Conservation (phyloP, 345 rosid genomes). For the Eucalyptus albens region DNA sequence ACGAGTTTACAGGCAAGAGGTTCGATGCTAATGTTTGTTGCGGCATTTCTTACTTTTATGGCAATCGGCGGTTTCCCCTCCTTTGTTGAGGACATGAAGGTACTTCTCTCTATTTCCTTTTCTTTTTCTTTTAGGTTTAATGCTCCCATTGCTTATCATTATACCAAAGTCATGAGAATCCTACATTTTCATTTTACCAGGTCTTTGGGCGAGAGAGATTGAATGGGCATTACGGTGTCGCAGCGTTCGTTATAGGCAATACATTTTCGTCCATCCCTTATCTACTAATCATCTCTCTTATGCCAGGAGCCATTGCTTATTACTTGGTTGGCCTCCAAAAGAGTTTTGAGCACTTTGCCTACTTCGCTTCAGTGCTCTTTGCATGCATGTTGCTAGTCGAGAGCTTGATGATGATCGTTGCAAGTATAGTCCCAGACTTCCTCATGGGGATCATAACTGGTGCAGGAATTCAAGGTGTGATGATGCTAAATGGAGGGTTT, state of each 20-base stretch:
- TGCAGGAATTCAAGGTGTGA: neutral
- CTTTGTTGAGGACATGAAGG: constrained; percentile 55
- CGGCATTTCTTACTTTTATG: constrained; percentile 45
- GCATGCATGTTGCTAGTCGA: neutral
- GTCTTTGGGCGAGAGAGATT: constrained; percentile 38
- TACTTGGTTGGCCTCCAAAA: neutral
- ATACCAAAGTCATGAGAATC: neutral
- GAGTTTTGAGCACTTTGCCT: constrained; percentile 16
- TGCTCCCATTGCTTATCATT: neutral
- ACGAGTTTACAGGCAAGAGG: constrained; percentile 19
- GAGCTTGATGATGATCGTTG: neutral
- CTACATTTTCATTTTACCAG: neutral
- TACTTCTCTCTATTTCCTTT: neutral
- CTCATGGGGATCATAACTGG: neutral
- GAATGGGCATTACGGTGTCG: constrained; percentile 43
- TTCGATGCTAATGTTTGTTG: constrained; percentile 24
- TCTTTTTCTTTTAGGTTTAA: neutral
- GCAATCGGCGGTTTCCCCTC: constrained; percentile 48
- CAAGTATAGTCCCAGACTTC: neutral
- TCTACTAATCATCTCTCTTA: neutral
- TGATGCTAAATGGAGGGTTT: neutral
- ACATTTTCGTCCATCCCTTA: constrained; percentile 21
- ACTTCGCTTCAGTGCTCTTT: constrained; percentile 19
- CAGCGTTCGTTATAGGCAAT: constrained; percentile 34
- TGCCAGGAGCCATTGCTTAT: neutral